phyloP scores from a whole-genome alignment of 495 filamentous ascomycete species.

The Tuber indicum region DNA sequence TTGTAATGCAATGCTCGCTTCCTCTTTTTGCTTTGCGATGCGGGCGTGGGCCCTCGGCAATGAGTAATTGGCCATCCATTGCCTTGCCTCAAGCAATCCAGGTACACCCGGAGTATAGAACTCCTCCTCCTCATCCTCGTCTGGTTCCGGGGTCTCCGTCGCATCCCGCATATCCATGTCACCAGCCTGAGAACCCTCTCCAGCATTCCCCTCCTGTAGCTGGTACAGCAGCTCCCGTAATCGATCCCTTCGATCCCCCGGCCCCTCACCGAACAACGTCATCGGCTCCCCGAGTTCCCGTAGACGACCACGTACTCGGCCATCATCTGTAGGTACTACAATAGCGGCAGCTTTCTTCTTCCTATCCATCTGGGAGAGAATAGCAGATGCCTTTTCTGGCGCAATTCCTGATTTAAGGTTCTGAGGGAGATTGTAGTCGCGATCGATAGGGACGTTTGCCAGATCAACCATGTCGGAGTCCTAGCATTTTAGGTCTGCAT shows the following conservation, averaged over 20 bases:
- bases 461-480: conserved; percentile 66
- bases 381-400: conserved; percentile 80
- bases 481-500: conserved; percentile 38
- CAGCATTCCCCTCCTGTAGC: conserved; percentile 48
- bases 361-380: conserved; percentile 81
- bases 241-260: conserved; percentile 76
- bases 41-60: conserved; percentile 72
- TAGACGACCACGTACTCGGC: conserved; percentile 68
- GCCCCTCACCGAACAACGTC: conserved; percentile 91
- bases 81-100: conserved; percentile 69
- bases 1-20: conserved; percentile 72
- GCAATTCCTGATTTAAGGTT: conserved; percentile 62
- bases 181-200: conserved; percentile 54
- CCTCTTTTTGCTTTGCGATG: conserved; percentile 66
- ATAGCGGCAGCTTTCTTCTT: conserved; percentile 83
- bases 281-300: conserved; percentile 85
- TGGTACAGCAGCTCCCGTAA: conserved; percentile 79
- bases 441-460: conserved; percentile 75
- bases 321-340: conserved; percentile 93
- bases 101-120: conserved; percentile 82
- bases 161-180: conserved; percentile 59
- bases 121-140: conserved; percentile 69
- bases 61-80: conserved; percentile 76
- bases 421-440: conserved; percentile 73
- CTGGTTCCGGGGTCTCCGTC: conserved; percentile 41